Conservation (phyloP, 495 filamentous ascomycete species). For the Podospora anserina region DNA sequence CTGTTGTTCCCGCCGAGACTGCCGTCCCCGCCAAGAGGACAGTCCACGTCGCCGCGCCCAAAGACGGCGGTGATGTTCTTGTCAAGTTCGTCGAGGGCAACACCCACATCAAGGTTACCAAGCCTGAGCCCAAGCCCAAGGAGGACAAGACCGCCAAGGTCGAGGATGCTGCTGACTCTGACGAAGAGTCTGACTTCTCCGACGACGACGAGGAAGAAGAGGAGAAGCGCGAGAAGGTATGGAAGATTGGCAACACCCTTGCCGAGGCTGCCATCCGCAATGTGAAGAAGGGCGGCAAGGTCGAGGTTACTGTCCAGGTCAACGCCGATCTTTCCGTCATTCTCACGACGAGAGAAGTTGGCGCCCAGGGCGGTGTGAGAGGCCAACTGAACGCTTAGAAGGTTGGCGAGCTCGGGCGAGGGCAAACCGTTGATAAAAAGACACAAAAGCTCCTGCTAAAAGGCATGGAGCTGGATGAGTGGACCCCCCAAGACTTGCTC, state of each 20-base stretch:
- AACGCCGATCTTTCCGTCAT: constrained; percentile 70
- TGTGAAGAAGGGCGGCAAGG: constrained; percentile 82
- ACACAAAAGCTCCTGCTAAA: neutral
- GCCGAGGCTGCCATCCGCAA: constrained; percentile 81
- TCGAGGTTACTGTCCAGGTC: constrained; percentile 90
- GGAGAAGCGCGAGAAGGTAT: constrained; percentile 84
- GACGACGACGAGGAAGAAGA: constrained; percentile 77
- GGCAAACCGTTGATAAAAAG: neutral
- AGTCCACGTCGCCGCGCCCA: constrained; percentile 67
- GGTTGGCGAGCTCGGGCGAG: neutral
- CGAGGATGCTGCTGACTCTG: constrained; percentile 48
- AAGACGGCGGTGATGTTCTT: constrained; percentile 79
- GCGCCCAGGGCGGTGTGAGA: constrained; percentile 78
- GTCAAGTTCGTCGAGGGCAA: constrained; percentile 82
- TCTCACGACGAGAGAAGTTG: constrained; percentile 79
- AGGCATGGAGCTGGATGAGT: neutral
- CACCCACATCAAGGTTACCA: constrained; percentile 85
- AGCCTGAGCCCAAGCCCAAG: constrained; percentile 73
- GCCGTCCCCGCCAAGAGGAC: constrained; percentile 84
- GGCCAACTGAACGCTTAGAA: constrained; percentile 37
- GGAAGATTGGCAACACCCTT: constrained; percentile 79
- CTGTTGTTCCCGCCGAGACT: constrained; percentile 78
- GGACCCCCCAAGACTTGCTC: neutral
- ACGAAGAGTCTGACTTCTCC: constrained; percentile 55
- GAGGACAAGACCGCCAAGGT: constrained; percentile 47